Evolutionary conservation across 345 rosid species (phyloP).

Genomic region (Eucalyptus curtisii): DNA sequence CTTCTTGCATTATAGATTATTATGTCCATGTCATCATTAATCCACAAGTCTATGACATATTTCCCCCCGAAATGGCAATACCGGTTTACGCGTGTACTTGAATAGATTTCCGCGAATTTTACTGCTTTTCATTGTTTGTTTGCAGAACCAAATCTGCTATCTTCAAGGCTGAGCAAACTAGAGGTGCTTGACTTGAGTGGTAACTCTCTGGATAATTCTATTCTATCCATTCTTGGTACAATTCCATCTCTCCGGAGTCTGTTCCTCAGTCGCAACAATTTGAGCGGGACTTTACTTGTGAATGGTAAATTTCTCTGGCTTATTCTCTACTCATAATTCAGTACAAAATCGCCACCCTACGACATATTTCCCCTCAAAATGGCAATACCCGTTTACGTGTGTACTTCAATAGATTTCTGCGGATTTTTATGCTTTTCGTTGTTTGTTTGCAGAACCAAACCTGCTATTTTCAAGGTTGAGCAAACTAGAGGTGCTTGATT

Average conservation of each 20-base stretch:
- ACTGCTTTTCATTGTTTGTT: neutral
- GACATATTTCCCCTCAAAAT: no score
- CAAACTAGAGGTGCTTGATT: no score
- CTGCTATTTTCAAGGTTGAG: fast-evolving
- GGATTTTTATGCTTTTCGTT: no score
- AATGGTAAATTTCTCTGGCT: no score
- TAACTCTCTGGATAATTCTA: neutral
- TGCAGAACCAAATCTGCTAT: neutral
- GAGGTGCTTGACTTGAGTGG: neutral
- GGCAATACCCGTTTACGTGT: fast-evolving
- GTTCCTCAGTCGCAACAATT: fast-evolving
- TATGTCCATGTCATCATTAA: neutral
- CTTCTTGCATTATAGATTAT: neutral
- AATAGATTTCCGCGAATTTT: no score
- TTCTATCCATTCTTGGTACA: neutral
- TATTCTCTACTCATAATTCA: no score
- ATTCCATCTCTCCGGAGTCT: neutral
- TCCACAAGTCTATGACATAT: neutral
- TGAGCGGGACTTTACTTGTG: no score
- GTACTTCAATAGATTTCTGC: no score
- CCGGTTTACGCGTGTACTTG: fast-evolving
- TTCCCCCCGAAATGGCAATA: neutral
- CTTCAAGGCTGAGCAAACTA: neutral
- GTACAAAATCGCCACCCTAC: no score
- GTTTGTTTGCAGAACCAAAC: no score